phyloP scores from a whole-genome alignment of 2,329 filamentous ascomycete species.

The Harringtonia aguacate region DNA sequence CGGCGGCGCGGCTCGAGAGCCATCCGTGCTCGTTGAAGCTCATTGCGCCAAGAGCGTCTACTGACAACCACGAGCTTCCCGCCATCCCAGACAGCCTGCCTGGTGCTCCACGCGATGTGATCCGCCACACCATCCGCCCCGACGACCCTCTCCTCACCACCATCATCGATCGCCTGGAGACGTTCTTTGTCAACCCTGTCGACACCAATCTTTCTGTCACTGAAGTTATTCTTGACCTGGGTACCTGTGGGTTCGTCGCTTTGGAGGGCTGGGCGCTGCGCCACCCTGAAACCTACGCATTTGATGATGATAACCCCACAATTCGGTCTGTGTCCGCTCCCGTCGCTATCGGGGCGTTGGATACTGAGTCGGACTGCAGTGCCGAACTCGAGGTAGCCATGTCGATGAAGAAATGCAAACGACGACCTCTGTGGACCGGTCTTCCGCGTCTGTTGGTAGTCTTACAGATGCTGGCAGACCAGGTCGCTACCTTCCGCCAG shows the following conservation, averaged over 20 bases:
- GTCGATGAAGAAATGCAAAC: slow-evolving; percentile 39
- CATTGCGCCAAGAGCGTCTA: slow-evolving; percentile 50
- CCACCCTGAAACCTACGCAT: slow-evolving; percentile 54
- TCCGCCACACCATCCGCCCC: slow-evolving; percentile 48
- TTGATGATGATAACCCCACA: slow-evolving; percentile 30
- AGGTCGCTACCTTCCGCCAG: slow-evolving; percentile 50
- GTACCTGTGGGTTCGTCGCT: slow-evolving; percentile 72
- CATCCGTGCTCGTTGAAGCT: slow-evolving; percentile 63
- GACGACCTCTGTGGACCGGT: slow-evolving; percentile 41
- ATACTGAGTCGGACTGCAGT: slow-evolving; percentile 27
- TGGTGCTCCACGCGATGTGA: slow-evolving; percentile 49
- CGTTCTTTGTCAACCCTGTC: slow-evolving; percentile 82
- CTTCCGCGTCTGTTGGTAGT: slow-evolving; percentile 44
- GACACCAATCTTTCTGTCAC: slow-evolving; percentile 86
- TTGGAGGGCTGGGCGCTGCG: slow-evolving; percentile 87
- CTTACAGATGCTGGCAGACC: slow-evolving; percentile 49
- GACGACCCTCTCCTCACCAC: slow-evolving; percentile 56
- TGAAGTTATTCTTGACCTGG: slow-evolving; percentile 70
- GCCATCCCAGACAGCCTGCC: slow-evolving; percentile 45
- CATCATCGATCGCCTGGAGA: slow-evolving; percentile 56
- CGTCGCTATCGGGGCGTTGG: neutral
- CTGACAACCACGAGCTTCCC: slow-evolving; percentile 45
- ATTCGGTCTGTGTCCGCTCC: slow-evolving; percentile 3
- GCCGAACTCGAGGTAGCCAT: slow-evolving; percentile 33
- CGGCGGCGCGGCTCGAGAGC: slow-evolving; percentile 55